Evolutionary conservation across 768 basidiomycete genomes (phyloP).

Genomic region (Russula sp.): DNA sequence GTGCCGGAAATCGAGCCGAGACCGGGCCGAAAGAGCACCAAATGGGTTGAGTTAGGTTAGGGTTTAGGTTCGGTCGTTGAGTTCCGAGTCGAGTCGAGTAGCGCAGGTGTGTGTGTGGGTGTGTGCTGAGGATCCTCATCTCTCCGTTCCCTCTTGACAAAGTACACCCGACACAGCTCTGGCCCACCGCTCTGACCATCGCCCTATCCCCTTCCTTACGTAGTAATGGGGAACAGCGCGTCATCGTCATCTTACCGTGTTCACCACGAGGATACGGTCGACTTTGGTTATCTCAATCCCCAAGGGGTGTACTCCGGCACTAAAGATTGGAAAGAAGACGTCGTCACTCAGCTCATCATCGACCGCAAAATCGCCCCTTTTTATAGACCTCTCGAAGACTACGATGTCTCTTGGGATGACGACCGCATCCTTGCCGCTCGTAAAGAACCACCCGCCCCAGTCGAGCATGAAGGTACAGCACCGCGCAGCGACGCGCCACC

Average conservation of each 20-base stretch:
- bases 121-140: neutral
- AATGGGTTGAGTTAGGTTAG: too few species aligned
- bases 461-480: conserved; percentile 33
- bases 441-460: conserved; percentile 50
- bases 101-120: neutral
- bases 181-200: neutral
- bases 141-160: neutral
- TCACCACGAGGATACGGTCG: conserved; percentile 77
- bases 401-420: conserved; percentile 81
- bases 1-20: neutral
- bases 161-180: neutral
- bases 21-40: too few species aligned
- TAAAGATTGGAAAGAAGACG: conserved; percentile 82
- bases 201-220: conserved; percentile 1
- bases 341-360: conserved; percentile 83
- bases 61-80: too few species aligned
- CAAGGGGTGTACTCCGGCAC: conserved; percentile 82
- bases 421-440: conserved; percentile 78
- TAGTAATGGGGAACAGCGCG: conserved; percentile 71
- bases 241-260: conserved; percentile 69
- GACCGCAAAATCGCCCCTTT: conserved; percentile 90
- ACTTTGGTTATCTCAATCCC: conserved; percentile 72
- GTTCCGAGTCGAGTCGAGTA: neutral
- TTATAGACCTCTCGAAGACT: conserved; percentile 93
- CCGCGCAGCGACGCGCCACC: conserved; percentile 39